A percentile compares a stretch with the other conserved stretches of the same genome.
Evolutionary conservation across 1,284 basidiomycete species (phyloP).

Genomic region (Coniferiporia weirii): DNA sequence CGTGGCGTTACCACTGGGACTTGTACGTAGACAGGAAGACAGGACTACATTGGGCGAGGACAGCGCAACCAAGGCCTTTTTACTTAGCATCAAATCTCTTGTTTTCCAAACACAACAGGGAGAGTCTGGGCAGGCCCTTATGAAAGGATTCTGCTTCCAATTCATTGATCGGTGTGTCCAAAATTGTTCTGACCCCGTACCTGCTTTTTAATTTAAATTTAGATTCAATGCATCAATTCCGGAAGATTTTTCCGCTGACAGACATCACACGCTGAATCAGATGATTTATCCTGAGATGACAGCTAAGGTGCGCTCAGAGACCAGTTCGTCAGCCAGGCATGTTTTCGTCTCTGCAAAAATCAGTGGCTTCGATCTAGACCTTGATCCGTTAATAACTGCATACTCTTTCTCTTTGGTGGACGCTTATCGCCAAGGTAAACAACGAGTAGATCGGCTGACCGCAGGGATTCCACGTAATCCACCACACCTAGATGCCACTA

Average conservation of each 20-base stretch:
- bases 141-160: constrained; percentile 74
- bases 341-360: constrained; percentile 70
- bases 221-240: constrained; percentile 52
- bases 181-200: background rate
- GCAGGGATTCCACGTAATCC: constrained; percentile 44
- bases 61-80: constrained; percentile 63
- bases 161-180: constrained; percentile 67
- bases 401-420: constrained; percentile 79
- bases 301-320: constrained; percentile 64
- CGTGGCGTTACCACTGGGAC: constrained; percentile 76
- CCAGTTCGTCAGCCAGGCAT: constrained; percentile 44
- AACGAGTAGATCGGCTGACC: constrained; percentile 62
- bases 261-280: constrained; percentile 68
- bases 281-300: constrained; percentile 79
- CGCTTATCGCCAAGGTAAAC: constrained; percentile 80
- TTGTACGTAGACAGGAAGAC: constrained; percentile 29
- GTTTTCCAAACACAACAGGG: constrained; percentile 69
- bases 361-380: constrained; percentile 80
- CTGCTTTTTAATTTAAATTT: background rate
- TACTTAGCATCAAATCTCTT: constrained; percentile 75
- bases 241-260: constrained; percentile 67
- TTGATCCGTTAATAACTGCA: constrained; percentile 78
- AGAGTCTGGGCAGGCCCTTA: constrained; percentile 71
- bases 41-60: constrained; percentile 29
- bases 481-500: constrained; percentile 26